Evolutionary conservation across 1,284 basidiomycete species (phyloP).

Genomic region (Mycosarcoma mackinlayi): DNA sequence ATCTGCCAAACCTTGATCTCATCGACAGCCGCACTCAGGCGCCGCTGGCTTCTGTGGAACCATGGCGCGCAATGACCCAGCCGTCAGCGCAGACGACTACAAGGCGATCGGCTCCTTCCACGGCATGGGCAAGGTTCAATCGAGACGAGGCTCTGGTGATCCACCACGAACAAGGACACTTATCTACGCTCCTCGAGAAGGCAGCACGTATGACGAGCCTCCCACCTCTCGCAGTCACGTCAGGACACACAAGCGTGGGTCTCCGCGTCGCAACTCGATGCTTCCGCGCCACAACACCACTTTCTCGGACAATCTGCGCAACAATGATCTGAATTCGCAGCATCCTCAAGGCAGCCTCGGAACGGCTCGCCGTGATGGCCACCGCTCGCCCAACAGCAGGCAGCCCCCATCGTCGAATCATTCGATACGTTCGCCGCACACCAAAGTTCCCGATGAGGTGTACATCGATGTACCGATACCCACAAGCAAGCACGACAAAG

Average conservation of each 20-base stretch:
- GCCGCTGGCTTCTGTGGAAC: not conserved
- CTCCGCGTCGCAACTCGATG: not conserved
- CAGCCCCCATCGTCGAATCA: not conserved
- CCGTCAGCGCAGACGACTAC: not conserved
- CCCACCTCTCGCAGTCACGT: not conserved
- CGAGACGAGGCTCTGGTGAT: not conserved
- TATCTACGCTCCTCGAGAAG: constrained; percentile 14
- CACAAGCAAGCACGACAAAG: constrained; percentile 2
- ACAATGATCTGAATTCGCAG: not conserved
- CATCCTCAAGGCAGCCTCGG: not conserved
- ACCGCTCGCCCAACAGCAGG: not conserved
- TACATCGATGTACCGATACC: not conserved
- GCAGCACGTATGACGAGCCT: constrained; percentile 1
- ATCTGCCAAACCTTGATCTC: not conserved
- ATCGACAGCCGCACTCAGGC: not conserved
- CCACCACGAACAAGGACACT: not conserved
- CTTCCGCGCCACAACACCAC: not conserved
- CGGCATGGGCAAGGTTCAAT: not conserved
- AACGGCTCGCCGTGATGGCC: not conserved
- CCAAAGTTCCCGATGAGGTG: not conserved
- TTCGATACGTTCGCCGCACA: not conserved
- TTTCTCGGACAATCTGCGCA: constrained; percentile 6
- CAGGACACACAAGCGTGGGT: not conserved
- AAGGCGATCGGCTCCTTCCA: not conserved
- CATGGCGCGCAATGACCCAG: constrained; percentile 13